Evolutionary conservation across 202 grass and related monocot genomes (phyloP).

Genomic region (Zizania palustris): DNA sequence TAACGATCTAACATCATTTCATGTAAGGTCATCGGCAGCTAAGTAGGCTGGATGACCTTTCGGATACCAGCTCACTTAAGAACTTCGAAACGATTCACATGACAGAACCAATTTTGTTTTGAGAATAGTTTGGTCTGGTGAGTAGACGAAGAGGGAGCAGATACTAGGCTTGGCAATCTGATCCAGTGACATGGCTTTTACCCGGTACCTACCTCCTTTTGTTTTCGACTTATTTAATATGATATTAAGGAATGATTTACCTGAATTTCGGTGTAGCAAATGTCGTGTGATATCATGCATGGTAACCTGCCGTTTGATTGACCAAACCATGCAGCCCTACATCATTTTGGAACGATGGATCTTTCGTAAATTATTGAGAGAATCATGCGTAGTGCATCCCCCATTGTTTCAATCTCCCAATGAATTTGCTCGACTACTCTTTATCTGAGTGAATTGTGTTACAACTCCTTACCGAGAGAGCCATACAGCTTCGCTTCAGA

Average conservation of each 20-base stretch:
- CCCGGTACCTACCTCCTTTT: not conserved
- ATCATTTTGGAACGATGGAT: not conserved
- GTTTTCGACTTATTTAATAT: not conserved
- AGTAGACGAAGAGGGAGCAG: constrained; percentile 11
- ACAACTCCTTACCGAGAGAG: too few relatives aligned
- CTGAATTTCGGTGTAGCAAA: not conserved
- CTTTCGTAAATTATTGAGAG: not conserved
- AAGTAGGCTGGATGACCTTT: constrained; percentile 4
- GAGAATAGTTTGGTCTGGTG: constrained; percentile 29
- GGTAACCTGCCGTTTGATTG: not conserved
- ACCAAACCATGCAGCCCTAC: not conserved
- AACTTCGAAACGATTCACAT: constrained; percentile 37
- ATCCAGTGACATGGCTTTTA: constrained; percentile 17
- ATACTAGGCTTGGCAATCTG: not conserved
- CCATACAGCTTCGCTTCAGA: too few relatives aligned
- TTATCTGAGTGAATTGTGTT: not conserved
- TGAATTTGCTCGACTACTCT: not conserved
- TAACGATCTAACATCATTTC: constrained; percentile 14
- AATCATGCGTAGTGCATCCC: not conserved
- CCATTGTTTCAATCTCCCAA: not conserved
- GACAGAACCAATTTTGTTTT: constrained; percentile 17
- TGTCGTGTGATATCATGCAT: not conserved
- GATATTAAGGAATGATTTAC: not conserved
- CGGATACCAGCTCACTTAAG: constrained; percentile 24
- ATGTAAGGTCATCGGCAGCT: constrained; percentile 15